These are phyloP conservation scores for Ananas comosus DNA, from an alignment of 176 grass and related monocot species.

Conservation along the genomic window DNA sequence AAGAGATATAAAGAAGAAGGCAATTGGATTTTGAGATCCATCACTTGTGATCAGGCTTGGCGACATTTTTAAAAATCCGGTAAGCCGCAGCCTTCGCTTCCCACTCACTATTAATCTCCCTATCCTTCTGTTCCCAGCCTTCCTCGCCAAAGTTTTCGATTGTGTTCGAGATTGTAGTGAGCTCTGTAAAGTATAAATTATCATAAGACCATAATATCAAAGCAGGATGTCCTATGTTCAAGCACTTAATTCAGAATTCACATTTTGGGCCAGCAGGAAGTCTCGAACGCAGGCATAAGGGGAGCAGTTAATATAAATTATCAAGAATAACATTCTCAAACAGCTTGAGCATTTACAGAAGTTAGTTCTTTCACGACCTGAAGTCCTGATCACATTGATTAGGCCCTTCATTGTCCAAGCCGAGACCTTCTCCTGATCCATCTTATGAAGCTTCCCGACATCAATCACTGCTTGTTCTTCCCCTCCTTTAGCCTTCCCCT, in stretches of 20 bases:
- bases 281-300: no score
- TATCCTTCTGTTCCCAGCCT: constrained; percentile 61
- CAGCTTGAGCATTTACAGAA: no score
- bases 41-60: constrained; percentile 58
- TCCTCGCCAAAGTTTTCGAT: constrained; percentile 80
- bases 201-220: no score
- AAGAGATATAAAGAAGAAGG: background rate
- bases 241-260: no score
- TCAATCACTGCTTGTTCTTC: constrained; percentile 64
- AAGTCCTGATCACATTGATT: constrained; percentile 58
- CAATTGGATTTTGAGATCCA: background rate
- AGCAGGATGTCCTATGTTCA: no score
- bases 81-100: constrained; percentile 59
- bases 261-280: no score
- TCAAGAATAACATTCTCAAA: no score
- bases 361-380: background rate
- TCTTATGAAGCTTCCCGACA: constrained; percentile 53
- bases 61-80: constrained; percentile 87
- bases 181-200: constrained; percentile 11
- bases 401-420: constrained; percentile 88
- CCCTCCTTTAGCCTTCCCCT: constrained; percentile 36
- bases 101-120: constrained; percentile 75
- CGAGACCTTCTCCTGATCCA: constrained; percentile 84
- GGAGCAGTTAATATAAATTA: no score
- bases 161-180: constrained; percentile 65